These are phyloP conservation scores for Plantago rigida DNA, from an alignment of 305 asterid genomes.

Conservation along the genomic window DNA sequence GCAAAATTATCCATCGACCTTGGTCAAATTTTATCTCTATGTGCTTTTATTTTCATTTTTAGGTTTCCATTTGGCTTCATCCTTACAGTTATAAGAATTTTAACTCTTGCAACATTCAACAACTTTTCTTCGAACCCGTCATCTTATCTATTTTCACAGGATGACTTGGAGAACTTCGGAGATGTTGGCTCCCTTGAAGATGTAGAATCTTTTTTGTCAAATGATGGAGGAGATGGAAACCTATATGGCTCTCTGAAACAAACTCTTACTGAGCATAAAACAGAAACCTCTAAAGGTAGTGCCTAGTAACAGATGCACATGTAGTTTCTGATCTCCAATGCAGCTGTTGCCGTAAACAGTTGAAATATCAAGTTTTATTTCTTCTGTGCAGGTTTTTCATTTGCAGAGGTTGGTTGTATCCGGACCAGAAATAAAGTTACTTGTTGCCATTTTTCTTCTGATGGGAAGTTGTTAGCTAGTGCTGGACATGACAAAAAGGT, in stretches of 20 bases:
- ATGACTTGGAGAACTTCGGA: conserved; percentile 76
- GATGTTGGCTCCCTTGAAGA: conserved; percentile 60
- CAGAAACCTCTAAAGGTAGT: conserved; percentile 72
- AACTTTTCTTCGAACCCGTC: background rate
- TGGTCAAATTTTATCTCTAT: too few relatives aligned
- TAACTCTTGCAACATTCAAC: too few relatives aligned
- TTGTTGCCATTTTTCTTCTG: conserved; percentile 94
- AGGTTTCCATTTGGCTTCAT: background rate
- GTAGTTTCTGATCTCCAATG: conserved; percentile 17
- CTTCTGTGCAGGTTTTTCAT: conserved; percentile 60
- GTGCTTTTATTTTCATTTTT: too few relatives aligned
- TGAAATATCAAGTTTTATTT: conserved; percentile 7
- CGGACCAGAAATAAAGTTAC: conserved; percentile 86
- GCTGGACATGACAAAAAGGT: conserved; percentile 86
- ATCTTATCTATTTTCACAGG: conserved; percentile 36
- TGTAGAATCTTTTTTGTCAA: conserved; percentile 35
- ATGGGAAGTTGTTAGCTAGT: conserved; percentile 93
- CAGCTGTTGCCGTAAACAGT: conserved; percentile 9
- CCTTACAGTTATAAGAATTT: background rate
- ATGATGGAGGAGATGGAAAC: conserved; percentile 51
- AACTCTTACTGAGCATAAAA: conserved; percentile 59
- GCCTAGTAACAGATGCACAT: conserved; percentile 7
- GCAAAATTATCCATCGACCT: too few relatives aligned
- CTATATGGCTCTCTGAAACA: conserved; percentile 69
- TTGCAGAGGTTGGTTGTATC: conserved; percentile 82